A percentile compares a stretch with the other conserved stretches of the same genome.
Conservation (phyloP, 257 asterid genomes). For the Solanum paucissectum region DNA sequence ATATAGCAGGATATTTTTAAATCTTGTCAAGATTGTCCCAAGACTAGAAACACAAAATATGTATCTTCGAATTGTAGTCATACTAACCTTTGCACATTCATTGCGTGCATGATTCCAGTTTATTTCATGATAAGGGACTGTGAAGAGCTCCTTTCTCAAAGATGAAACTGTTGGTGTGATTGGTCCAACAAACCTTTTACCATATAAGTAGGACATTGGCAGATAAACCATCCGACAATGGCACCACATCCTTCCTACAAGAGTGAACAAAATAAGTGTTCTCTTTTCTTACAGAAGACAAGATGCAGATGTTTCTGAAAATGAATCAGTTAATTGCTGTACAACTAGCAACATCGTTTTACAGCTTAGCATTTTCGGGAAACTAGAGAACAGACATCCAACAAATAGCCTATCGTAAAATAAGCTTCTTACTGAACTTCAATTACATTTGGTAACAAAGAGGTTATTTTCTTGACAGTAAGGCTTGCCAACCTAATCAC, state of each 20-base stretch:
- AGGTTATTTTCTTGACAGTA: background rate
- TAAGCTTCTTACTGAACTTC: background rate
- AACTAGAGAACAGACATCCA: background rate
- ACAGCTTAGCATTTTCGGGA: background rate
- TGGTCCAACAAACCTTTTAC: constrained; percentile 85
- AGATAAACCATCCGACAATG: constrained; percentile 98
- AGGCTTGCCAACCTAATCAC: background rate
- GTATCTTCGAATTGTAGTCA: background rate
- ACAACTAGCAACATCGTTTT: background rate
- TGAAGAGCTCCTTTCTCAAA: constrained; percentile 73
- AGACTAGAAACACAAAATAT: background rate
- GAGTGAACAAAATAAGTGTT: constrained; percentile 1
- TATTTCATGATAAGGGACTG: constrained; percentile 77
- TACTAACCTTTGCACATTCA: constrained; percentile 85
- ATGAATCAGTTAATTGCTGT: background rate
- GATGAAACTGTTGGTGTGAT: constrained; percentile 76
- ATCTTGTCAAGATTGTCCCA: no score
- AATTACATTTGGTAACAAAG: background rate
- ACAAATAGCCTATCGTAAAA: background rate
- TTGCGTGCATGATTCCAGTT: constrained; percentile 77
- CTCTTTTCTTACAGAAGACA: constrained; percentile 4
- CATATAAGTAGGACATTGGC: constrained; percentile 90
- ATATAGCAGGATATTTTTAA: no score
- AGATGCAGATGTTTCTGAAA: background rate
- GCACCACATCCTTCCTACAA: constrained; percentile 98